Evolutionary conservation across 2,329 filamentous ascomycete genomes (phyloP), one percentile per base, ranked within the genome.

Genomic region (Raffaelea ambrosiae): DNA sequence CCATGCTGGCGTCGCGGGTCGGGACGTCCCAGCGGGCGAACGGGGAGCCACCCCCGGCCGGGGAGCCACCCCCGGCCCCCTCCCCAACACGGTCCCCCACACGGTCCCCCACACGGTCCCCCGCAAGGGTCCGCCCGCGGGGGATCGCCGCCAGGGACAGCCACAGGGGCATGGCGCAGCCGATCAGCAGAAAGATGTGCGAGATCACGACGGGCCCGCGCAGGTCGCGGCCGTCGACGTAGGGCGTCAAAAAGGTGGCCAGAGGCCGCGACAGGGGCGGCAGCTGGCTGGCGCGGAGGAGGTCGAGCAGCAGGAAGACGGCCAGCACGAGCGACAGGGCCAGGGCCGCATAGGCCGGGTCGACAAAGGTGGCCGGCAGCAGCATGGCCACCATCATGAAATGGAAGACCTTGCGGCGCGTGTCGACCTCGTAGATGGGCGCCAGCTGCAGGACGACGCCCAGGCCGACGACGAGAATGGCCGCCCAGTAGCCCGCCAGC

Each of bases 321-420:
- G 86, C 82, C 33, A 98, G 76, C 22, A 89, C 80, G 29, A 96
- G 69, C 0, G 76, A 74, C n/a, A 97, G 73, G 0, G 89, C 88
- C 13, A 98, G 71, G 1, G 86, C 80, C 44, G 83, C 82, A 63
- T 88, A 97, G 38, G 83, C 74, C 1, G 93, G 91, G 63, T 98
- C 93, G 53, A 97, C 69, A 61, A 82, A 96, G 2, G 84, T 86
- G 1, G 87, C 81, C 0, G 93, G 90, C 2, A 97, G 74, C 48
- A 98, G 83, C 88, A 98, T 96, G 48, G 82, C 81, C 8, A 97
- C 91, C 86, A 97, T 97, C 76, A 91, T 95, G 56, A 94, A 94
- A 64, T 98, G 93, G 63, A 98, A 98, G 21, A 97, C 87, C 65
- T 98, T 98, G 44, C 93, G 82, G 44, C 93, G 80, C 1, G 93